phyloP scores from a whole-genome alignment of 1,139 yeast genomes.

The Diutina mesorugosa region DNA sequence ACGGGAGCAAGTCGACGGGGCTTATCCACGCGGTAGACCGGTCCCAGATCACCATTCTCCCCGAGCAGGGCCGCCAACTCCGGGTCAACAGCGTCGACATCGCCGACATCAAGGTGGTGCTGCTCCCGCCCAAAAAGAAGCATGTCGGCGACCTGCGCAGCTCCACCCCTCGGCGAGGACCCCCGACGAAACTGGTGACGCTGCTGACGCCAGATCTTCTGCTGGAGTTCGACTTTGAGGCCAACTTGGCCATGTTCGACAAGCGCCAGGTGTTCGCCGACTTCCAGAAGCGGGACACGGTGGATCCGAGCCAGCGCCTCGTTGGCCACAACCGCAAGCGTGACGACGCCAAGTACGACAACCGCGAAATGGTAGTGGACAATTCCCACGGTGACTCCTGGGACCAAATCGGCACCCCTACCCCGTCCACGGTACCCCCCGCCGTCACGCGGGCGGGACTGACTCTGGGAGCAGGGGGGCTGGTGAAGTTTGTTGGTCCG shows the following conservation, averaged over 20 bases:
- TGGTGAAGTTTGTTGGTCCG: neutral
- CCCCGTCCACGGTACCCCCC: constrained; percentile 1
- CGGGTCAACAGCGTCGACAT: constrained; percentile 8
- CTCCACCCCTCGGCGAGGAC: neutral
- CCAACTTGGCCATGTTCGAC: constrained; percentile 73
- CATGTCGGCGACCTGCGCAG: constrained; percentile 2
- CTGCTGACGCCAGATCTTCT: constrained; percentile 10
- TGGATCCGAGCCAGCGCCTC: constrained; percentile 48
- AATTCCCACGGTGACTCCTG: constrained; percentile 37
- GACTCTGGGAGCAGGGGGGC: constrained; percentile 1
- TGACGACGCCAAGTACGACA: constrained; percentile 38
- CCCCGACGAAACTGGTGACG: neutral
- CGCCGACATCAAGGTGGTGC: constrained; percentile 36
- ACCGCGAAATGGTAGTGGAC: constrained; percentile 65
- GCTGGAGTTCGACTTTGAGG: constrained; percentile 78
- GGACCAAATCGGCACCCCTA: constrained; percentile 30
- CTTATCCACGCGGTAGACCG: constrained; percentile 30
- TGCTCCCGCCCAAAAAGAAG: constrained; percentile 21
- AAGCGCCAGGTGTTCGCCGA: constrained; percentile 71
- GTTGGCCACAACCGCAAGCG: constrained; percentile 60
- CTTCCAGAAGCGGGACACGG: constrained; percentile 50
- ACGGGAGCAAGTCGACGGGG: constrained; percentile 33
- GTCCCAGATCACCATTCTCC: constrained; percentile 23
- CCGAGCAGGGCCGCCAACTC: constrained; percentile 16
- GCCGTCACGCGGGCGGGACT: constrained; percentile 4